Base-by-base conservation (phyloP, 75 land plant species). In the Isoetes taiwanensis region DNA sequence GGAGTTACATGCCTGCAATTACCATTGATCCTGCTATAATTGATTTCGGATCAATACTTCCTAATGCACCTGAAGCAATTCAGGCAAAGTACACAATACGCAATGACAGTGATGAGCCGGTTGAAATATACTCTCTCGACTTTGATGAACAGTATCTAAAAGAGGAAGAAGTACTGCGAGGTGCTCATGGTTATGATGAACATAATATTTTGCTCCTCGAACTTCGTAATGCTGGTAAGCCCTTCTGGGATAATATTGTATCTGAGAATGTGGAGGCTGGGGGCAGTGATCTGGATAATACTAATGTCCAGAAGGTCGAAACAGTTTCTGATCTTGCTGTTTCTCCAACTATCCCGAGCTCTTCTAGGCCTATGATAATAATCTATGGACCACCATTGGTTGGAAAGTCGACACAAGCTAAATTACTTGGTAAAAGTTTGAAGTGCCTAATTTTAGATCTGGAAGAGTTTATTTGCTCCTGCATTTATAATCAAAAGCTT, bases 381-480 rank as follows among this genome's bases (percentile, higher is more conserved):
- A 20, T 70, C 1, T 58, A 63, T 58, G 73, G 73, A 0, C 69
- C 73, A 17, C 73, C 73, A 9, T 37, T 63, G 20, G 32, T 32
- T 32, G 73, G 73, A 12, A 70, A 70, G 30, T 46, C 67, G 14
- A 64, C 73, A 11, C 73, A 70, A 43, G 73, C 55, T 30, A 57
- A 39, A 6, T 17, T 63, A 29, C 60, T 70, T 16, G 34, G 61
- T 17, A 20, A 12, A 24, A 57, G 41, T 25, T 70, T 65, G 43
- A 56, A 63, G 14, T 54, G 59, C 30, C 73, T 67, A 32, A 17
- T 70, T 34, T 11, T 70, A 3, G 41, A 56, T 30, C 33, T 70
- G 0, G 16, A 46, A 6, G 62, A 64, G 32, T 10, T 63, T 0
- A 59, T 59, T 0, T 6, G 39, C 0, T 21, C 58, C 30, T 28